Conservation (phyloP, 2,329 filamentous ascomycete genomes). For the Dactylellina leptospora region DNA sequence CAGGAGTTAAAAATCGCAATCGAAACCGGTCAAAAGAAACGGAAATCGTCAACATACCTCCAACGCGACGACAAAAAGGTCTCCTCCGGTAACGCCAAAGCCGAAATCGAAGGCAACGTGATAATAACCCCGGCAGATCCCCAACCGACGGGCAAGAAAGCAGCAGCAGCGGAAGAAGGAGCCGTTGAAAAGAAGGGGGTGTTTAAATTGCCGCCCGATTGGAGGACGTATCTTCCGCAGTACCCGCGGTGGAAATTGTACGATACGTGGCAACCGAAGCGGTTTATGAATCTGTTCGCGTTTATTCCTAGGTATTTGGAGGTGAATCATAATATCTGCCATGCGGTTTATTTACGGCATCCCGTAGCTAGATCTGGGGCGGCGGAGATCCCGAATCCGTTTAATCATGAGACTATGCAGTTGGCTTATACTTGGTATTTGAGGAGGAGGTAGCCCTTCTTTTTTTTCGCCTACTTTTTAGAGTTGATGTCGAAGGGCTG, state of each 20-base stretch:
- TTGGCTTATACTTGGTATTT: constrained; percentile 95
- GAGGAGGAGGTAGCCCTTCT: constrained; percentile 71
- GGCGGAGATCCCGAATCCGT: constrained; percentile 61
- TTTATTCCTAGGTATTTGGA: constrained; percentile 96
- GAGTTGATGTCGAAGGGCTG: not conserved
- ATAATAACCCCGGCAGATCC: constrained; percentile 39
- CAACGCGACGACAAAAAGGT: constrained; percentile 32
- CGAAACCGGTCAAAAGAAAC: constrained; percentile 54
- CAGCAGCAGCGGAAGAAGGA: constrained; percentile 8
- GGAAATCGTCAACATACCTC: constrained; percentile 54
- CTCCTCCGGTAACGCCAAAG: constrained; percentile 32
- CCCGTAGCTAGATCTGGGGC: constrained; percentile 84
- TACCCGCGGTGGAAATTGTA: constrained; percentile 69
- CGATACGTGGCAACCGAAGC: constrained; percentile 83
- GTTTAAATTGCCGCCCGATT: constrained; percentile 25
- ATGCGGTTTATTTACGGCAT: constrained; percentile 92
- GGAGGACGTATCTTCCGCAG: constrained; percentile 33
- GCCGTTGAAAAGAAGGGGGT: not conserved
- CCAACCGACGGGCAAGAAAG: constrained; percentile 40
- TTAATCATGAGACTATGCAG: constrained; percentile 70
- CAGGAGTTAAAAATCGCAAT: constrained; percentile 51
- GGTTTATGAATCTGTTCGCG: constrained; percentile 89
- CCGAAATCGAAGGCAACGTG: constrained; percentile 41
- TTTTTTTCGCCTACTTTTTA: not conserved
- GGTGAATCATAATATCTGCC: constrained; percentile 96